phyloP scores from a whole-genome alignment of 345 rosid genomes.

The Arabis hirsuta region DNA sequence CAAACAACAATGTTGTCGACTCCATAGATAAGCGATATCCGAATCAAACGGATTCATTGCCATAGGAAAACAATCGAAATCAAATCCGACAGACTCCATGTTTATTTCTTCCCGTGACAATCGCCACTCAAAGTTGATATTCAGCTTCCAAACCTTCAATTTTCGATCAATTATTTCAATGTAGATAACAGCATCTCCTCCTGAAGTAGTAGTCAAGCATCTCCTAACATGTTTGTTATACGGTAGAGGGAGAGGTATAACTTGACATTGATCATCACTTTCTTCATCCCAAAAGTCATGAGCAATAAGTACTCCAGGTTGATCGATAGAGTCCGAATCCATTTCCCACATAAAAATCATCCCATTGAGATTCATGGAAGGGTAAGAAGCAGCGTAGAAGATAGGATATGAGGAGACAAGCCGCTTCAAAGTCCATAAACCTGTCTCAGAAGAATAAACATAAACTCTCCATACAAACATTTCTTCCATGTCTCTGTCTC shows the following conservation, averaged over 20 bases:
- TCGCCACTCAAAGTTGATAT: slow-evolving; percentile 1
- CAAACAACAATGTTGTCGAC: not conserved
- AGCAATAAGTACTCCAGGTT: not conserved
- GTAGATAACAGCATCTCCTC: not conserved
- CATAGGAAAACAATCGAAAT: slow-evolving; percentile 8
- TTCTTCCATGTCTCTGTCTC: not conserved
- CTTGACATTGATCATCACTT: slow-evolving; percentile 6
- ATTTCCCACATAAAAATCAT: not conserved
- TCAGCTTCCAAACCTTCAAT: slow-evolving; percentile 13
- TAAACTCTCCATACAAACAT: slow-evolving; percentile 25
- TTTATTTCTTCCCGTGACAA: slow-evolving; percentile 2
- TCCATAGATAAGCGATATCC: slow-evolving; percentile 24
- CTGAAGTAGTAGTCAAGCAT: slow-evolving; percentile 23
- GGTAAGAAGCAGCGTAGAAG: not conserved
- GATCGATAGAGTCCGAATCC: not conserved
- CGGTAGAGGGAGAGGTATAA: slow-evolving; percentile 25
- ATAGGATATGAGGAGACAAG: slow-evolving; percentile 4
- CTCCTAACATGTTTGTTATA: not conserved
- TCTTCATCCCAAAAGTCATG: slow-evolving; percentile 19
- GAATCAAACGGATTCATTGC: slow-evolving; percentile 32
- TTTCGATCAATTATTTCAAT: not conserved
- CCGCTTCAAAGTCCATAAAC: slow-evolving; percentile 11
- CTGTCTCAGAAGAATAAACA: slow-evolving; percentile 28
- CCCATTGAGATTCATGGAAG: slow-evolving; percentile 12
- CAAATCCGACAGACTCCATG: not conserved